Evolutionary conservation across 164 flowering plant species (phyloP).

Genomic region (Akebia trifoliata): DNA sequence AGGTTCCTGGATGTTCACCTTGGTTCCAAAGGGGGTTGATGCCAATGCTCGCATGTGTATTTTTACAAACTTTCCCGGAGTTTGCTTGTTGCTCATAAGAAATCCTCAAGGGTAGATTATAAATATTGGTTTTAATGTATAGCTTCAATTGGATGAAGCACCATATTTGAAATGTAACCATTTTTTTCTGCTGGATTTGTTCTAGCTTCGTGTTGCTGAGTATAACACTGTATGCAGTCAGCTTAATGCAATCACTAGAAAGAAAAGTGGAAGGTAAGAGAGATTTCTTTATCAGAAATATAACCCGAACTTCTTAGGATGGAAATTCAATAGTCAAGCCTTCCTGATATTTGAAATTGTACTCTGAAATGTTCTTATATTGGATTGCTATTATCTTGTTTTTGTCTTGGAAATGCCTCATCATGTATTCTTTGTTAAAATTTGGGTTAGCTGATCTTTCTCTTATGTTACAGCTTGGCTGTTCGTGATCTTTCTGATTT

Average conservation of each 20-base stretch:
- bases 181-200: conserved; percentile 13
- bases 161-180: conserved; percentile 6
- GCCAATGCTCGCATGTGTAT: no score
- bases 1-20: no score
- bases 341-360: neutral
- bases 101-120: no score
- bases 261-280: conserved; percentile 89
- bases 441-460: neutral
- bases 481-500: conserved; percentile 90
- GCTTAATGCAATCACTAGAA: conserved; percentile 85
- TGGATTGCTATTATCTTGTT: neutral
- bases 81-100: no score
- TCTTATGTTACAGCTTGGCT: conserved; percentile 50
- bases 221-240: conserved; percentile 94
- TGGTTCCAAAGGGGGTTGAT: no score
- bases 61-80: no score
- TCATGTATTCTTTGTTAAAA: conserved; percentile 1
- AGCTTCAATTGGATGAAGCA: conserved; percentile 1
- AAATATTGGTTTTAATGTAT: neutral
- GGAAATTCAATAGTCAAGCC: no score
- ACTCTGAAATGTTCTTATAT: neutral
- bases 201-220: conserved; percentile 94
- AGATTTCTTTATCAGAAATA: neutral
- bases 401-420: neutral
- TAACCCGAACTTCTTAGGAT: neutral